Conservation (phyloP, 306 rosid genomes). For the Alnus glutinosa region DNA sequence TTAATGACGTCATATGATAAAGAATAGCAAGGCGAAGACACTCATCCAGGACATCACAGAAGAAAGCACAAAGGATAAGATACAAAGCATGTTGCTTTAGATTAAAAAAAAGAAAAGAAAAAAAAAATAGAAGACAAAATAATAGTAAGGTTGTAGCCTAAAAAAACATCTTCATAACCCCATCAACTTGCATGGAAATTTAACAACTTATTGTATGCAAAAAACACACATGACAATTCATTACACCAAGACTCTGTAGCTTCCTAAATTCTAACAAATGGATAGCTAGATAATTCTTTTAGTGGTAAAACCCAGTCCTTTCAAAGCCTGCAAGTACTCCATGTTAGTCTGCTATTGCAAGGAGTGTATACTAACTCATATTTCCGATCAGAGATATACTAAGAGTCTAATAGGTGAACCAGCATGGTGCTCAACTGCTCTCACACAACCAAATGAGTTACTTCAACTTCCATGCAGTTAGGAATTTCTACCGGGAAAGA, state of each 20-base stretch:
- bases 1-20: neutral
- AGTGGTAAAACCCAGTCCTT: neutral
- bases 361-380: neutral
- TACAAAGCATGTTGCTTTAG: neutral
- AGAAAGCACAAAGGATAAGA: neutral
- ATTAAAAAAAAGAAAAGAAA: neutral
- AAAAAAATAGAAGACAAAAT: neutral
- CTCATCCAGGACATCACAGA: neutral
- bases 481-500: slow-evolving; percentile 62
- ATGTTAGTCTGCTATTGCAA: slow-evolving; percentile 5
- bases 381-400: neutral
- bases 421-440: slow-evolving; percentile 9
- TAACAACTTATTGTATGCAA: neutral
- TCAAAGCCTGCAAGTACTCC: neutral
- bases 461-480: slow-evolving; percentile 19
- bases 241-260: neutral
- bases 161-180: neutral
- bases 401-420: neutral
- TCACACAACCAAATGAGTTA: slow-evolving; percentile 17
- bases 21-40: neutral
- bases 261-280: neutral
- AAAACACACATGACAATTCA: neutral
- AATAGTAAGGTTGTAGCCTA: neutral
- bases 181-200: neutral
- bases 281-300: neutral